Evolutionary conservation across 345 rosid genomes (phyloP), one percentile per base, ranked within the genome.

Genomic region (Sisymbrium altissimum): DNA sequence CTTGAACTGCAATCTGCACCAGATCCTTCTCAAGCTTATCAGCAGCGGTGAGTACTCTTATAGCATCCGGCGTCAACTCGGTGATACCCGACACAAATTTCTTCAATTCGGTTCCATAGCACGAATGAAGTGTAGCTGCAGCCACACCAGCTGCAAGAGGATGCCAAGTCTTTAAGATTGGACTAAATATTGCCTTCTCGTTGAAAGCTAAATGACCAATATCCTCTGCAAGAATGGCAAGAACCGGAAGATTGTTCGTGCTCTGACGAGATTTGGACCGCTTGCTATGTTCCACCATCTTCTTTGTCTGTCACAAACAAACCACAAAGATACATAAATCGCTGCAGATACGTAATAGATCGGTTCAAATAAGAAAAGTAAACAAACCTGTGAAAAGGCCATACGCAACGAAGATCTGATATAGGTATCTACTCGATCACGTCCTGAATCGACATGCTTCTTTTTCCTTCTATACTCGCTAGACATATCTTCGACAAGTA

Each of bases 21-120:
- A 95, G 96, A 86, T 95, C 97, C 73, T 92, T 90, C 86, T 95
- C 99, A 80, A 92, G 83, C 66, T 85, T 92, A 80, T 92, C 99
- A 39, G 98, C 96, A 66, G 96, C 97, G 19, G 87, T 85, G 50
- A 95, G 85, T 54, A 90, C 99, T 86, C 92, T 89, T 72, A 95
- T 85, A 6, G 89, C 85, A 79, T 95, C 99, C 1, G 99, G 93
- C 0, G 99, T 88, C 81, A 90, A 80, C 71, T 95, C 99, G 10
- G 80, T 73, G n/a, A 92, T 87, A 66, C 87, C 83, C 0, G 93
- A 84, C 33, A 88, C 77, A 48, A 87, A 95, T 54, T 85, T 83
- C 81, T 87, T 90, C 60, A 95, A 50, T 53, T 90, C 96, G 6
- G 82, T 86, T 50, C 92, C 97, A 44, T 82, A 95, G 81, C 93